phyloP scores from a whole-genome alignment of 148 eudicot genomes.

The Bassia scoparia region DNA sequence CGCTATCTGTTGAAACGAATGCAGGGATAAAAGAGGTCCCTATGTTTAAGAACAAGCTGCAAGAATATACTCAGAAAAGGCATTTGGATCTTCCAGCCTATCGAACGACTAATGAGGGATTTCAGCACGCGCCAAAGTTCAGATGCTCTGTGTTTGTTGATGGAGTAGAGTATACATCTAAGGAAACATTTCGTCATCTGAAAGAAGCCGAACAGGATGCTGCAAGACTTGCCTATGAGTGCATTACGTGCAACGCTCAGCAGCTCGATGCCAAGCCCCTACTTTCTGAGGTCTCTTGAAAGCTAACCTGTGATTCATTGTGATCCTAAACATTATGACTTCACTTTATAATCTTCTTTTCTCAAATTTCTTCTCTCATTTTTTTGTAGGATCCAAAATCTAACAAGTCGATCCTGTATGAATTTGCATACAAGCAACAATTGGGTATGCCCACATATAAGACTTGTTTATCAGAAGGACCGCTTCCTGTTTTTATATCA shows the following conservation, averaged over 20 bases:
- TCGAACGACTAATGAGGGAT: conserved; percentile 30
- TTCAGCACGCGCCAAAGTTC: conserved; percentile 25
- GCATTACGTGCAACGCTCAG: conserved; percentile 23
- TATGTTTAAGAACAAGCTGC: conserved; percentile 32
- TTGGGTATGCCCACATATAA: conserved; percentile 20
- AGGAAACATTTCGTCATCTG: conserved; percentile 22
- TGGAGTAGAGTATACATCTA: conserved; percentile 31
- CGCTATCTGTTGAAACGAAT: not conserved
- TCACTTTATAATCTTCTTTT: not conserved
- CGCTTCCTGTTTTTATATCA: conserved; percentile 17
- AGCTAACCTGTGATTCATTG: too few species aligned
- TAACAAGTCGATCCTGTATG: conserved; percentile 20
- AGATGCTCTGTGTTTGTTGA: conserved; percentile 24
- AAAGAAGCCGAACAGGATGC: conserved; percentile 31
- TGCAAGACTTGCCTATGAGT: conserved; percentile 28
- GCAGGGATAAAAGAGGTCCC: conserved; percentile 2
- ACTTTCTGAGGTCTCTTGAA: conserved; percentile 4
- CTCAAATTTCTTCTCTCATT: not conserved
- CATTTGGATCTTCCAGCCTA: conserved; percentile 27
- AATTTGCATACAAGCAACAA: conserved; percentile 3
- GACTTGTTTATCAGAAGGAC: conserved; percentile 15
- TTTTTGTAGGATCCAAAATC: conserved; percentile 18
- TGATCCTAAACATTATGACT: too few species aligned
- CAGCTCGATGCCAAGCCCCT: conserved; percentile 10
- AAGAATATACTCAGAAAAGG: conserved; percentile 25